phyloP scores from a whole-genome alignment of 345 rosid genomes.

The Excoecaria agallocha region DNA sequence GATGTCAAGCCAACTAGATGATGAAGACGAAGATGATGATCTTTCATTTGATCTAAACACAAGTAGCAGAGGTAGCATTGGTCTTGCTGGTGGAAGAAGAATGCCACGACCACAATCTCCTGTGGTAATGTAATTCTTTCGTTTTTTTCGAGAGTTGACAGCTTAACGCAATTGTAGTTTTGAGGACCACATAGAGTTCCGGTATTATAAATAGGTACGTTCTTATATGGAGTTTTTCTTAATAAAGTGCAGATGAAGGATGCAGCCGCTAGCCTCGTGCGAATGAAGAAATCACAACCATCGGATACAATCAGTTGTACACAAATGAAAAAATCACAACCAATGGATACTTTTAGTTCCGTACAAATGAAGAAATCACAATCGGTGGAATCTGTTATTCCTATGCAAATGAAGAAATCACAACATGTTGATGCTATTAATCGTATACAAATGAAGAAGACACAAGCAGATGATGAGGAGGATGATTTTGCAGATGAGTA shows the following conservation, averaged over 20 bases:
- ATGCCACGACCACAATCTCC: constrained; percentile 50
- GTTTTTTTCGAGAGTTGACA: not conserved
- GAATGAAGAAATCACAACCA: not conserved
- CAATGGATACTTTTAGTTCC: not conserved
- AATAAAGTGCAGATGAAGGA: constrained; percentile 38
- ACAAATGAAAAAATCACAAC: not conserved
- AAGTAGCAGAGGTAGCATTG: constrained; percentile 42
- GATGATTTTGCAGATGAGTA: constrained; percentile 33
- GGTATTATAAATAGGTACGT: not conserved
- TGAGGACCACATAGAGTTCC: not conserved
- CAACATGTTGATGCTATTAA: constrained; percentile 25
- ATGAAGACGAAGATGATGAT: constrained; percentile 46
- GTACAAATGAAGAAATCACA: not conserved
- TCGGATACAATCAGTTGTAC: not conserved
- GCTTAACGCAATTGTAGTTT: not conserved
- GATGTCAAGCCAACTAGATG: constrained; percentile 51
- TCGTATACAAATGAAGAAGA: constrained; percentile 20
- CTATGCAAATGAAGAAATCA: not conserved
- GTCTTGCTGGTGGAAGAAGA: constrained; percentile 56
- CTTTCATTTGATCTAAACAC: constrained; percentile 35
- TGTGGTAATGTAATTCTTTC: constrained; percentile 34
- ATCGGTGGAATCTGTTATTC: not conserved
- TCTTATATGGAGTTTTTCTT: not conserved
- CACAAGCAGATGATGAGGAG: constrained; percentile 30
- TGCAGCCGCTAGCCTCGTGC: constrained; percentile 6